These are phyloP conservation scores for Didymella arachidicola DNA, from an alignment of 2,329 filamentous ascomycete genomes.

Conservation along the genomic window DNA sequence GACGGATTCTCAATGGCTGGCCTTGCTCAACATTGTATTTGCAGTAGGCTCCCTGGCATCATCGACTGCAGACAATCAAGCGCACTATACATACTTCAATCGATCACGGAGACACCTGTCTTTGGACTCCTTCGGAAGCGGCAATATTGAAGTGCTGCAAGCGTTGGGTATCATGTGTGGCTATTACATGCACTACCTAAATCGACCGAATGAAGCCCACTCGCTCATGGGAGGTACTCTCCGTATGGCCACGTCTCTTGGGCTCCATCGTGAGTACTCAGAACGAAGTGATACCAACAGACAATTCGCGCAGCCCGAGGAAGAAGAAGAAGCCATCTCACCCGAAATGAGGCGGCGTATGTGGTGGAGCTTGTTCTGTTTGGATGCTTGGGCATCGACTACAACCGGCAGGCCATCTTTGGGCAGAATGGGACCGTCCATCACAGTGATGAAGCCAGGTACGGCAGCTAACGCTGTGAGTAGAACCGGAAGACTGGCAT, in stretches of 20 bases:
- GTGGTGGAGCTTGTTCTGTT: constrained; percentile 57
- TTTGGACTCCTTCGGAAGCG: constrained; percentile 72
- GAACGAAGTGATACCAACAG: constrained; percentile 40
- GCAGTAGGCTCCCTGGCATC: constrained; percentile 76
- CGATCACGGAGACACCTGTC: constrained; percentile 71
- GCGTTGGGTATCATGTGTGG: constrained; percentile 75
- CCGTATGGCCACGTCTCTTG: constrained; percentile 76
- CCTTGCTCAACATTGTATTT: constrained; percentile 77
- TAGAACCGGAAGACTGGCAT: background rate
- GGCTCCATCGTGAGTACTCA: constrained; percentile 71
- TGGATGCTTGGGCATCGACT: constrained; percentile 55
- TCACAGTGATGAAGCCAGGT: constrained; percentile 50
- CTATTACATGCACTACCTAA: constrained; percentile 80
- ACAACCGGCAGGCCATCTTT: constrained; percentile 54
- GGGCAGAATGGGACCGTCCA: constrained; percentile 50
- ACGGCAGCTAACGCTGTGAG: constrained; percentile 45
- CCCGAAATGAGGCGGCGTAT: constrained; percentile 53
- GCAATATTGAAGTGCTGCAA: constrained; percentile 76
- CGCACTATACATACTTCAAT: constrained; percentile 74
- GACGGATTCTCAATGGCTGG: constrained; percentile 74
- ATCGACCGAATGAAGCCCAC: constrained; percentile 79
- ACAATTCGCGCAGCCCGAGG: constrained; percentile 29
- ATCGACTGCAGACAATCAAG: constrained; percentile 68
- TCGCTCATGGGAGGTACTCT: constrained; percentile 74
- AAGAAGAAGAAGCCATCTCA: constrained; percentile 46